Evolutionary conservation across 768 basidiomycete genomes (phyloP).

Genomic region (Lentinus brumalis): DNA sequence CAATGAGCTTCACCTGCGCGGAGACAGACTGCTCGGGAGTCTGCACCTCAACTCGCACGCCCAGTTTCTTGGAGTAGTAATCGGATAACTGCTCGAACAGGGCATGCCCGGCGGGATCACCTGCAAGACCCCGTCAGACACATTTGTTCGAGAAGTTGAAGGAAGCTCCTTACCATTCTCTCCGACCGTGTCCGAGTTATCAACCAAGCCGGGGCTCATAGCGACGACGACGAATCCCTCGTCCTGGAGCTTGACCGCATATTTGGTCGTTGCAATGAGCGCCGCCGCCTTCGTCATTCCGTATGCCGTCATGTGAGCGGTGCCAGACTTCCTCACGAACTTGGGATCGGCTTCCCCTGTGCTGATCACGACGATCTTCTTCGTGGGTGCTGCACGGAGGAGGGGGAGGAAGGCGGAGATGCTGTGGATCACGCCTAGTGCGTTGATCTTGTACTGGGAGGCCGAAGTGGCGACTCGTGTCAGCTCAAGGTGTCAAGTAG

Average conservation of each 20-base stretch:
- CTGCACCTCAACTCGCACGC: neutral
- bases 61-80: neutral
- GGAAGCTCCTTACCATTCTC: neutral
- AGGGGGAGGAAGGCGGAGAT: slow-evolving; percentile 32
- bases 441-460: slow-evolving; percentile 29
- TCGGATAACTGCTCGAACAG: neutral
- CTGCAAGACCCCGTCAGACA: too few species aligned
- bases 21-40: slow-evolving; percentile 9
- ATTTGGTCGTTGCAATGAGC: slow-evolving; percentile 41
- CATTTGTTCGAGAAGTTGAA: slow-evolving; percentile 1
- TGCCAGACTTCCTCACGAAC: slow-evolving; percentile 19
- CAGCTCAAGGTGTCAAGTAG: too few species aligned
- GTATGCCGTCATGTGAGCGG: slow-evolving; percentile 29
- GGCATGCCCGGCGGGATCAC: too few species aligned
- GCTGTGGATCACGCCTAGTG: slow-evolving; percentile 30
- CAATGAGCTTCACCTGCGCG: neutral
- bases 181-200: slow-evolving; percentile 22
- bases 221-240: slow-evolving; percentile 38
- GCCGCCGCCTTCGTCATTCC: slow-evolving; percentile 39
- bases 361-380: slow-evolving; percentile 39
- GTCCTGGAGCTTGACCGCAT: slow-evolving; percentile 32
- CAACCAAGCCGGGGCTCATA: slow-evolving; percentile 39
- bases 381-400: slow-evolving; percentile 31
- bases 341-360: slow-evolving; percentile 34
- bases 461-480: slow-evolving; percentile 13